Evolutionary conservation across 2,329 filamentous ascomycete species (phyloP).

Genomic region (Bipolaris bicolor): DNA sequence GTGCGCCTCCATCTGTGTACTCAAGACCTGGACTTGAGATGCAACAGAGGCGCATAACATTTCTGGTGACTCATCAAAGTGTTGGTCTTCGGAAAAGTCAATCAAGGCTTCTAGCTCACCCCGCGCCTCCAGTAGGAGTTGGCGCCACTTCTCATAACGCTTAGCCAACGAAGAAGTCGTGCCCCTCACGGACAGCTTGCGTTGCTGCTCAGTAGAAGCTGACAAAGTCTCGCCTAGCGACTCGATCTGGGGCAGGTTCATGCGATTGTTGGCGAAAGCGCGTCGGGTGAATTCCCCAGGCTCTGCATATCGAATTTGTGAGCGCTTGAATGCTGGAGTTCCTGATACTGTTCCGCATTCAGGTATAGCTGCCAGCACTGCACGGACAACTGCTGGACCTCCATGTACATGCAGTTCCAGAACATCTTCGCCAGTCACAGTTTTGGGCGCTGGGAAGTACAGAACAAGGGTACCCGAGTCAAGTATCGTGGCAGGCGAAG

Average conservation of each 20-base stretch:
- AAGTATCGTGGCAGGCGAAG: conserved; percentile 58
- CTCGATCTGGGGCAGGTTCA: conserved; percentile 84
- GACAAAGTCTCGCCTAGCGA: conserved; percentile 66
- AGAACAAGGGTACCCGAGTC: conserved; percentile 83
- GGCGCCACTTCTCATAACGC: conserved; percentile 84
- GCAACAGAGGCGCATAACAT: conserved; percentile 75
- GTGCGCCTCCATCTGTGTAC: conserved; percentile 69
- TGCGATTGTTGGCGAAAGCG: conserved; percentile 83
- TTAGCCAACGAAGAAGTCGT: conserved; percentile 71
- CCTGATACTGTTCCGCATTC: conserved; percentile 46
- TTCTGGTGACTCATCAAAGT: conserved; percentile 86
- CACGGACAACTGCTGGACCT: conserved; percentile 84
- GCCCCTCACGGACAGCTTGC: conserved; percentile 81
- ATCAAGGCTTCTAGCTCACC: conserved; percentile 95
- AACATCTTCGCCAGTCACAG: conserved; percentile 90
- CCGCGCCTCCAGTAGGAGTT: conserved; percentile 76
- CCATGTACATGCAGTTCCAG: conserved; percentile 96
- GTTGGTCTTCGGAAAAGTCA: conserved; percentile 96
- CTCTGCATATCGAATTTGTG: conserved; percentile 80
- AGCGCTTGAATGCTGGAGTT: conserved; percentile 10
- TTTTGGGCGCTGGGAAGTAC: conserved; percentile 79
- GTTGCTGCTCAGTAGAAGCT: conserved; percentile 88
- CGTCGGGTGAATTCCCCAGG: conserved; percentile 94
- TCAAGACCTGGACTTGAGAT: conserved; percentile 66
- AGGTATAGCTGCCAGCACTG: conserved; percentile 79